phyloP scores from a whole-genome alignment of 129 eudicot species.

The Calendula officinalis region DNA sequence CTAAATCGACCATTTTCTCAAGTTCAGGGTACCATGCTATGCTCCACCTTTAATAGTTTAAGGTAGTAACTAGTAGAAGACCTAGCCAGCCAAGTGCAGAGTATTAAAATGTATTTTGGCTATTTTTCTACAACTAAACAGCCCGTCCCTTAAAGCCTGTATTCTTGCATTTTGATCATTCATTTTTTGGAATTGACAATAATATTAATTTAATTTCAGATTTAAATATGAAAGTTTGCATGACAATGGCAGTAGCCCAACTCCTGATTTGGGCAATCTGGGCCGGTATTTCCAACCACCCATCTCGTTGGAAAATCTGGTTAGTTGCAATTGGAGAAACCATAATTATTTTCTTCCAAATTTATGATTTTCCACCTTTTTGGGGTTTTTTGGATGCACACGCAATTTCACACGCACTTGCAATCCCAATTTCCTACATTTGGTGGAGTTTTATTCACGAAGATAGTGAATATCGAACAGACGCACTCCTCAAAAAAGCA shows the following conservation, averaged over 20 bases:
- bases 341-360: constrained; percentile 53
- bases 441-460: constrained; percentile 92
- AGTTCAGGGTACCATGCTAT: too few relatives aligned
- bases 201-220: constrained; percentile 44
- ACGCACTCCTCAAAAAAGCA: constrained; percentile 56
- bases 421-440: constrained; percentile 65
- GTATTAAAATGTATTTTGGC: too few relatives aligned
- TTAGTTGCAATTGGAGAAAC: constrained; percentile 56
- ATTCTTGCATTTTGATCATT: too few relatives aligned
- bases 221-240: constrained; percentile 65
- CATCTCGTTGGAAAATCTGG: constrained; percentile 77
- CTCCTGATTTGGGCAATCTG: constrained; percentile 76
- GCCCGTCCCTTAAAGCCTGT: too few relatives aligned
- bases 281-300: constrained; percentile 70
- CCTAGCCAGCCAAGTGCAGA: too few relatives aligned
- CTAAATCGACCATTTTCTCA: too few relatives aligned
- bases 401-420: constrained; percentile 76
- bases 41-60: too few relatives aligned
- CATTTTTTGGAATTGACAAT: neutral
- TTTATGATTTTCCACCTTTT: constrained; percentile 86
- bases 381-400: constrained; percentile 74
- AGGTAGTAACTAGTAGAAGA: too few relatives aligned
- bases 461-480: constrained; percentile 75
- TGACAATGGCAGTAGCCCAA: constrained; percentile 49
- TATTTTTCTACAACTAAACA: too few relatives aligned